Percentiles rank a stretch among this genome's conserved stretches.
These are phyloP conservation scores for Cornus florida DNA, from an alignment of 148 eudicot genomes.

Conservation along the genomic window DNA sequence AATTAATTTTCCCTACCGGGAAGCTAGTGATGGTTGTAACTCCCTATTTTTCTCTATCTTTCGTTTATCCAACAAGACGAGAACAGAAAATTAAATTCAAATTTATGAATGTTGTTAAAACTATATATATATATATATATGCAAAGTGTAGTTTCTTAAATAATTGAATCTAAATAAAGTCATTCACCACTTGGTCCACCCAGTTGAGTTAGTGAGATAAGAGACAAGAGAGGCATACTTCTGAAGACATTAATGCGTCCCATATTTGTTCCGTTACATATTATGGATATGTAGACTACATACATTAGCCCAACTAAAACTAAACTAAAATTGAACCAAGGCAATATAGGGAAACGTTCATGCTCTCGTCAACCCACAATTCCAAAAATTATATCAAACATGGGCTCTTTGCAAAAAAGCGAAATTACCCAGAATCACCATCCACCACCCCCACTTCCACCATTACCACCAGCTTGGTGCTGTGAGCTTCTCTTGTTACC, in stretches of 20 bases:
- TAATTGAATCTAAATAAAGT: no score
- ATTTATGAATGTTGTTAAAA: no score
- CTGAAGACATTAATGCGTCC: neutral
- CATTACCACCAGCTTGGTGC: conserved; percentile 4
- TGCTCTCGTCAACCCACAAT: neutral
- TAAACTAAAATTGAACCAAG: neutral
- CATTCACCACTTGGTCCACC: no score
- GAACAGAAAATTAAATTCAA: no score
- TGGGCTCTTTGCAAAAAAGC: neutral
- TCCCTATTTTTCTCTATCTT: no score
- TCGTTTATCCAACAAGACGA: no score
- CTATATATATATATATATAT: no score
- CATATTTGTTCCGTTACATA: neutral
- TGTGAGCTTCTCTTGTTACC: conserved; percentile 16
- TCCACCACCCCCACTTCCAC: conserved; percentile 10
- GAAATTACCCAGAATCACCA: conserved; percentile 11
- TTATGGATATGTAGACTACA: neutral
- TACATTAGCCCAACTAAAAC: neutral
- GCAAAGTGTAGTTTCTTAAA: no score
- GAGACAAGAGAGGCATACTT: neutral
- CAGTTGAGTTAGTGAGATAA: neutral
- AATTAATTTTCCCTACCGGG: no score
- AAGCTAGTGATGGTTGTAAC: no score
- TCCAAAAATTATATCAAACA: neutral
- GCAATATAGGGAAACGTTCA: neutral